Evolutionary conservation across 495 filamentous ascomycete genomes (phyloP), one percentile per base, ranked within the genome.

Genomic region (Chaetomium fimeti): DNA sequence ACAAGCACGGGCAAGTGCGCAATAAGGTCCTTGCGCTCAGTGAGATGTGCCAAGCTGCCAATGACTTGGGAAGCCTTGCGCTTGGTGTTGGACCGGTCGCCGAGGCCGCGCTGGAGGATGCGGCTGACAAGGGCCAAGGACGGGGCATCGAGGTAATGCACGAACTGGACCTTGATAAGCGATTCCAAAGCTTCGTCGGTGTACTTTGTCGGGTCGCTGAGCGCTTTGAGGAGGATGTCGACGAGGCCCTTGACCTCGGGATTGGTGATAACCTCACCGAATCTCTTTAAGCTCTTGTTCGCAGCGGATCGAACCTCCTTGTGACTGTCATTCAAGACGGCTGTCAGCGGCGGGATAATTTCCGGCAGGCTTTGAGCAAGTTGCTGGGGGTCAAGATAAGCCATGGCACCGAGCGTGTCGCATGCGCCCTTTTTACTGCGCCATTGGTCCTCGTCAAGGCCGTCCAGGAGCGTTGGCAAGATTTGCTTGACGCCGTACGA

Each of bases 381-480:
- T 71, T 98, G 94, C 62, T 97, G 87, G 7, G 94, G 94, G 70
- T 97, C 93, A 20, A 98, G 84, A 72, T 98, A 98, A 12, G 94
- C 95, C 93, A 98, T 98, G 61, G 93, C 93, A 71, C 94, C 94
- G 22, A 98, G 84, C 12, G 95, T 84, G 70, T 98, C 94, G 69
- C 94, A 98, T 59, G 94, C 94, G 67, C 94, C 94, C 77, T 96
- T 97, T 74, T 98, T 97, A 78, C 91, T 97, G 69, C 94, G 87
- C 94, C 94, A 98, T 73, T 97, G 94, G 36, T 89, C 85, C 56
- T 98, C 95, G 61, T 97, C 92, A 15, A 98, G 85, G 53, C 94
- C 95, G 66, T 97, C 89, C 24, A 98, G 84, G 5, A 98, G 84
- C 22, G 89, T 96, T 2, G 94, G 94, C 47, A 98, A 78, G 70